These are phyloP conservation scores for Termitomyces eurrhizus DNA, from an alignment of 768 basidiomycete genomes.

Conservation along the genomic window DNA sequence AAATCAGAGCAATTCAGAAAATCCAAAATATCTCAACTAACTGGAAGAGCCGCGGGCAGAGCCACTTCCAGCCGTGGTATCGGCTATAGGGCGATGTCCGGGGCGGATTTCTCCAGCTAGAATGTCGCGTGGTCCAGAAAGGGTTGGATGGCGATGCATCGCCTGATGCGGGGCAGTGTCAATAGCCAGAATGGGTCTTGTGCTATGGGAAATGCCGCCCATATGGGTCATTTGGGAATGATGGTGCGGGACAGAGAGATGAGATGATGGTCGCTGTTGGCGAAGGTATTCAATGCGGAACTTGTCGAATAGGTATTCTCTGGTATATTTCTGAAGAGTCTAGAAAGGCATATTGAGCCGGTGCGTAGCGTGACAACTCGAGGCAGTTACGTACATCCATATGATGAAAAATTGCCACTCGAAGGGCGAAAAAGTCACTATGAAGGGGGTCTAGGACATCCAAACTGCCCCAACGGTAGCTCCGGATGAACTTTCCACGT, in stretches of 20 bases:
- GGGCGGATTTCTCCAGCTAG: constrained; percentile 41
- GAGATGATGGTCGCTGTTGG: constrained; percentile 44
- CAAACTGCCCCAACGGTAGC: constrained; percentile 81
- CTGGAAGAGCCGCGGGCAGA: constrained; percentile 30
- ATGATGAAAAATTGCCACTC: constrained; percentile 80
- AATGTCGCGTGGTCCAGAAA: constrained; percentile 45
- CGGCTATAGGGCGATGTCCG: constrained; percentile 39
- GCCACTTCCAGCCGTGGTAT: constrained; percentile 31
- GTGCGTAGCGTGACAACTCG: constrained; percentile 15
- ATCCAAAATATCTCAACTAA: constrained; percentile 33
- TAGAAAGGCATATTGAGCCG: constrained; percentile 26
- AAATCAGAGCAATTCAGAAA: constrained; percentile 3
- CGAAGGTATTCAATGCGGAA: constrained; percentile 58
- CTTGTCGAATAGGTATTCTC: constrained; percentile 78
- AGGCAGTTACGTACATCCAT: constrained; percentile 63
- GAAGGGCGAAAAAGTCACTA: constrained; percentile 76
- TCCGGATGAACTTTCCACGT: constrained; percentile 64
- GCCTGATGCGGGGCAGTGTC: constrained; percentile 52
- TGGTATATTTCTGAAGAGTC: constrained; percentile 84
- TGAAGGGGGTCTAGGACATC: constrained; percentile 78
- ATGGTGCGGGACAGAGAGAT: constrained; percentile 43
- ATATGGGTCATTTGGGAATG: constrained; percentile 38
- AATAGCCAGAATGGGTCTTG: constrained; percentile 58
- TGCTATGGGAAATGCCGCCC: constrained; percentile 38
- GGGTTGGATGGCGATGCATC: constrained; percentile 40